Conservation (phyloP, 2,329 filamentous ascomycete genomes). For the Blastomyces emzantsi region DNA sequence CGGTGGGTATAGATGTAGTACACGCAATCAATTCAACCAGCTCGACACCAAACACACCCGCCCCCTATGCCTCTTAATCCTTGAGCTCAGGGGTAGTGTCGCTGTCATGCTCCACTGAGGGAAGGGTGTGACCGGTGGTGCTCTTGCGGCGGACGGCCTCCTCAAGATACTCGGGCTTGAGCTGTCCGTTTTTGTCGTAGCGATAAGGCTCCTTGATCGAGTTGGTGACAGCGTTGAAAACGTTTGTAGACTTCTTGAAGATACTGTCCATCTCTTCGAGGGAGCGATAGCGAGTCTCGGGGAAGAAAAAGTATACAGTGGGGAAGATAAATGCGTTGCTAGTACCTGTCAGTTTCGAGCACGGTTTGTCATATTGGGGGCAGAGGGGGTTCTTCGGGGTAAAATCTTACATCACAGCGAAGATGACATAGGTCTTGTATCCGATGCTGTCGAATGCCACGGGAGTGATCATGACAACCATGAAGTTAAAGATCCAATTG, state of each 20-base stretch:
- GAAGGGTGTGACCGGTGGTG: background rate
- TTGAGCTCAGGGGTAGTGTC: background rate
- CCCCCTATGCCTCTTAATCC: background rate
- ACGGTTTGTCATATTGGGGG: background rate
- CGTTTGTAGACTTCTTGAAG: conserved; percentile 26
- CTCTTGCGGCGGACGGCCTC: conserved; percentile 2
- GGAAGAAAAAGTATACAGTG: conserved; percentile 33
- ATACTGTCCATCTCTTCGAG: conserved; percentile 35
- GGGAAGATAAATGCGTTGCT: conserved; percentile 14
- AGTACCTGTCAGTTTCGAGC: background rate
- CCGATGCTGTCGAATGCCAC: conserved; percentile 38
- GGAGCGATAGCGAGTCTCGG: conserved; percentile 32
- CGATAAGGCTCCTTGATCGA: conserved; percentile 9
- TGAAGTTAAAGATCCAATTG: conserved; percentile 34
- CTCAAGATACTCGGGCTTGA: conserved; percentile 9
- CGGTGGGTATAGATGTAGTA: background rate
- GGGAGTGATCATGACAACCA: conserved; percentile 31
- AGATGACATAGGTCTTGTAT: conserved; percentile 40
- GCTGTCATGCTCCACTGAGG: background rate
- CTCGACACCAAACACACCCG: background rate
- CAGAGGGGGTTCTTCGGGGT: no score
- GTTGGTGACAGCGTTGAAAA: conserved; percentile 18
- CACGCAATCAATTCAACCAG: background rate
- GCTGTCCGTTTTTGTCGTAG: conserved; percentile 8
- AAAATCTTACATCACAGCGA: conserved; percentile 32